Evolutionary conservation across 2,329 filamentous ascomycete genomes (phyloP).

Genomic region (Stachybotrys elegans): DNA sequence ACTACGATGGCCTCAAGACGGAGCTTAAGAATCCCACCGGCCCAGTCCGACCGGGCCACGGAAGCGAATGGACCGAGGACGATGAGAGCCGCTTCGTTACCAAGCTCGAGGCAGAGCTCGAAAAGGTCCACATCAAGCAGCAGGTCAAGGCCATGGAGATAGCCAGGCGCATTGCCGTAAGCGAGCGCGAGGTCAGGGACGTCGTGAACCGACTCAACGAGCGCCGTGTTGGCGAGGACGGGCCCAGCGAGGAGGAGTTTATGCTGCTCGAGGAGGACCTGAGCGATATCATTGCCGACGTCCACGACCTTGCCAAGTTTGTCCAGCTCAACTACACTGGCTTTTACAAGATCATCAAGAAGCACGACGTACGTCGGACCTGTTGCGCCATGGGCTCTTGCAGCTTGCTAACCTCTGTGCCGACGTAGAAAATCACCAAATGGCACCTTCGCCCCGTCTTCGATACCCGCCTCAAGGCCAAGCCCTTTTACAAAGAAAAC

Average conservation of each 20-base stretch:
- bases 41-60: slow-evolving; percentile 34
- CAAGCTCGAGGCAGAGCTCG: slow-evolving; percentile 83
- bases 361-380: slow-evolving; percentile 72
- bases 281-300: slow-evolving; percentile 96
- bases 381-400: background rate
- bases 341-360: slow-evolving; percentile 99
- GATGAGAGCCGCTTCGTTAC: slow-evolving; percentile 86
- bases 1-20: slow-evolving; percentile 89
- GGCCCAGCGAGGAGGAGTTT: slow-evolving; percentile 85
- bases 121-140: slow-evolving; percentile 97
- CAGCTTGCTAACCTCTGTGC: background rate
- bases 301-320: slow-evolving; percentile 96
- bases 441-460: slow-evolving; percentile 97
- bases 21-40: slow-evolving; percentile 73
- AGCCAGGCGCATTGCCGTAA: slow-evolving; percentile 78
- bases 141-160: slow-evolving; percentile 97
- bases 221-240: slow-evolving; percentile 50
- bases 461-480: slow-evolving; percentile 86
- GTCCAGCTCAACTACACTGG: slow-evolving; percentile 98
- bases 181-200: slow-evolving; percentile 83
- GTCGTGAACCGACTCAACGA: slow-evolving; percentile 73
- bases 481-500: slow-evolving; percentile 98
- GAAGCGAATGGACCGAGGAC: slow-evolving; percentile 77
- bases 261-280: slow-evolving; percentile 89
- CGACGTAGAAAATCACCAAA: slow-evolving; percentile 75